Base-by-base conservation (phyloP, 306 rosid species). In the Arachis stenosperma region DNA sequence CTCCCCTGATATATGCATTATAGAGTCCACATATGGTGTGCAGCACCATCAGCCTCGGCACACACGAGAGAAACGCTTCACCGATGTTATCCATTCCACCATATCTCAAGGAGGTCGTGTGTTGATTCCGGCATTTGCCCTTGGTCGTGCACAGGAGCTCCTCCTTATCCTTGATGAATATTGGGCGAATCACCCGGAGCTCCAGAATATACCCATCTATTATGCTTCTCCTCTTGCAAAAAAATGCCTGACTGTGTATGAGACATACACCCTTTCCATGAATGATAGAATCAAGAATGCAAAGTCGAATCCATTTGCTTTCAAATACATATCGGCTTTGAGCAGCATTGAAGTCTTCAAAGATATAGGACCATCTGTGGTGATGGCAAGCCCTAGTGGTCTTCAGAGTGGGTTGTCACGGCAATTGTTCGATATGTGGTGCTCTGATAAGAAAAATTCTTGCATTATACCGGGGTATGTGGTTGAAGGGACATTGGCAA, bases 151-250 rank as follows among this genome's bases (percentile, higher is more conserved):
- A 4, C 98, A 93, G 67, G 98, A 93, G 67, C 96, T 93, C 37
- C 96, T 93, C 64, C 86, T 93, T 62, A 90, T 93, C 81, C 90
- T 93, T 75, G 98, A 93, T 80, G 98, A 93, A 73, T 91, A 89
- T 59, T 93, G 98, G 98, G 86, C 92, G 3, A 91, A 84, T 78
- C 98, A 93, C 87, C 96, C 94, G 0, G 98, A 93, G 69, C 94
- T 93, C 53, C 92, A 91, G 48, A 89, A 89, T 66, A 88, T 89
- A 74, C 97, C 98, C 44, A 91, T 93, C 58, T 91, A 89, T 44
- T 93, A 93, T 85, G 98, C 98, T 81, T 93, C 98, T 57, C 98
- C 98, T 7, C 96, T 93, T 65, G 98, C 98, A 0, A 93, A 91
- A 60, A 87, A 89, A 56, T 93, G 98, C 77, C 81, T 93, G 86